Percentiles rank a stretch among this genome's conserved stretches.
phyloP scores from a whole-genome alignment of 2,329 filamentous ascomycete genomes.

The Tolypocladium nubicola region DNA sequence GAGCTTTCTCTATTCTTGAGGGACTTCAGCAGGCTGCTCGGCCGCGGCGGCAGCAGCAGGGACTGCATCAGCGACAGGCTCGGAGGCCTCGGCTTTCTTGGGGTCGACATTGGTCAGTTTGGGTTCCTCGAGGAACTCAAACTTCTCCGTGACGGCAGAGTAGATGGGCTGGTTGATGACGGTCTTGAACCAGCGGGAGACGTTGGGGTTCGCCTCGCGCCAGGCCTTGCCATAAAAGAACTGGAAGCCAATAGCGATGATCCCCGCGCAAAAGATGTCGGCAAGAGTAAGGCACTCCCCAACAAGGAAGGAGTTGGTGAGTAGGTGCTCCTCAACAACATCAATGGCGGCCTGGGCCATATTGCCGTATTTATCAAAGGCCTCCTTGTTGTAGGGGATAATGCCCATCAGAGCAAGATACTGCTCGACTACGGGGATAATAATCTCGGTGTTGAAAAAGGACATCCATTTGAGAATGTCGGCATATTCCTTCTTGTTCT shows the following conservation, averaged over 20 bases:
- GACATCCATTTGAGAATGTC: constrained; percentile 98
- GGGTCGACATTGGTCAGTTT: constrained; percentile 59
- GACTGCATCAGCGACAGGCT: no score
- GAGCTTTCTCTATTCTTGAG: no score
- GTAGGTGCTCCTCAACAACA: constrained; percentile 77
- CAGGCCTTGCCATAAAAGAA: constrained; percentile 89
- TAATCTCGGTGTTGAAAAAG: constrained; percentile 83
- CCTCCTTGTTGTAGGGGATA: constrained; percentile 95
- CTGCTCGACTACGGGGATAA: constrained; percentile 65
- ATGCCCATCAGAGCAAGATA: constrained; percentile 76
- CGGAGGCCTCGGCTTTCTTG: constrained; percentile 61
- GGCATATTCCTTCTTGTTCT: constrained; percentile 99
- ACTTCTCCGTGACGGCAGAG: constrained; percentile 65
- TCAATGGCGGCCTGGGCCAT: constrained; percentile 54
- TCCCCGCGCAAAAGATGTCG: constrained; percentile 73
- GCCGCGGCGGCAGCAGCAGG: no score
- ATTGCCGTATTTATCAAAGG: constrained; percentile 70
- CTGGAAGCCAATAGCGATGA: constrained; percentile 81
- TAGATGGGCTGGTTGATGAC: constrained; percentile 88
- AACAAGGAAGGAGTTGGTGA: constrained; percentile 90
- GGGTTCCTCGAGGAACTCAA: constrained; percentile 72
- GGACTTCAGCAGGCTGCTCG: no score
- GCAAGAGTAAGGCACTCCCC: constrained; percentile 96
- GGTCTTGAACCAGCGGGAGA: constrained; percentile 90
- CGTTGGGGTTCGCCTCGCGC: constrained; percentile 72